Base-by-base conservation (phyloP, 306 rosid genomes). In the Acmispon strigosus region DNA sequence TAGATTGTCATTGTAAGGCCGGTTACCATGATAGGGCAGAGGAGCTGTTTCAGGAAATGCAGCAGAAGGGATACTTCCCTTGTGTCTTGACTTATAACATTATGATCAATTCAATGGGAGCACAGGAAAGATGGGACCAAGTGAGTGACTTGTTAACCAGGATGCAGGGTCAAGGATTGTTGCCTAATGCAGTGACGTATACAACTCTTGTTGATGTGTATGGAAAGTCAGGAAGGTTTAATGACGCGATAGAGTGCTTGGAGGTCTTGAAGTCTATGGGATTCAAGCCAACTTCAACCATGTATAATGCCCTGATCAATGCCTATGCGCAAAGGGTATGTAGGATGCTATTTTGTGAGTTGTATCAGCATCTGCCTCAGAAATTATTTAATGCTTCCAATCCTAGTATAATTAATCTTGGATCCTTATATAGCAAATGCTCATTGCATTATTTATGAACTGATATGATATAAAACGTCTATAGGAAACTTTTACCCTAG, bases 301-400 rank as follows among this genome's bases (percentile, higher is more conserved):
- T 92, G 96, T 90, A 88, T 60, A 92, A 92, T 76, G 98, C 98
- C 71, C 70, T 92, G 50, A 90, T 92, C 69, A 92, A 92, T 79
- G 96, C 98, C 71, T 90, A 88, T 47, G 98, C 96, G 16, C 98
- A 90, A 76, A 88, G 86, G 75, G 98, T 92, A 86, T 70, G 85
- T 70, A 50, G 22, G 8, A 42, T 20, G 14, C 17, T 72, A n/a
- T 70, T 64, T 12, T 64, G 14, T 15, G 69, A 27, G 53, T 57
- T 66, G 64, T 39, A 41, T 37, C 7, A 47, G 7, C 56, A 57
- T 55, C 50, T 57, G 56, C 51, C 62, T 29, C 14, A n/a, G 55
- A 16, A 41, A 22, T 53, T 42, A 4, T 32, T 56, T 13, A 20
- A 27, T 53, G 62, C 34, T 73, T 36, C 17, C 62, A 49, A 52